Percentiles rank a stretch among this genome's conserved stretches.
These are phyloP conservation scores for Calonectria fujianensis DNA, from an alignment of 2,329 filamentous ascomycete genomes.

Conservation along the genomic window DNA sequence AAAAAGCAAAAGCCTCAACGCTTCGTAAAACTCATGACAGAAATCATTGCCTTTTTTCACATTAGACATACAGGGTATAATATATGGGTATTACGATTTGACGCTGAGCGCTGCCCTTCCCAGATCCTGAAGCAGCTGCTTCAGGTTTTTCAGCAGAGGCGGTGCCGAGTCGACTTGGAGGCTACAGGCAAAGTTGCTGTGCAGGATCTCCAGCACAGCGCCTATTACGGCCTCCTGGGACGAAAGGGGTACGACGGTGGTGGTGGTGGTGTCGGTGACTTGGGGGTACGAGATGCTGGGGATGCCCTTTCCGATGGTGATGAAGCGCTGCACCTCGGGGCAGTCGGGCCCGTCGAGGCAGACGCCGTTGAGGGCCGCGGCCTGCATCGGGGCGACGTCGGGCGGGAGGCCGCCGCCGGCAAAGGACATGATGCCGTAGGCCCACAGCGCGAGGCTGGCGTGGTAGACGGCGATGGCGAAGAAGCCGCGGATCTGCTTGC, in stretches of 20 bases:
- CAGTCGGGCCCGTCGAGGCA: slow-evolving; percentile 41
- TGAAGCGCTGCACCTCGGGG: slow-evolving; percentile 40
- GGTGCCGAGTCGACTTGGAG: slow-evolving; percentile 38
- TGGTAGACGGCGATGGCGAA: slow-evolving; percentile 43
- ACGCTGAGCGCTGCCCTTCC: slow-evolving; percentile 39
- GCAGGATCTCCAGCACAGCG: slow-evolving; percentile 36
- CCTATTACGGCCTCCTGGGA: slow-evolving; percentile 41
- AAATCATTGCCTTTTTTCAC: slow-evolving; percentile 13
- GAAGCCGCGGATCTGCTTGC: slow-evolving; percentile 37
- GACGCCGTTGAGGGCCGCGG: slow-evolving; percentile 11
- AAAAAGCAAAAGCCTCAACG: not conserved
- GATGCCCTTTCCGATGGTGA: slow-evolving; percentile 36
- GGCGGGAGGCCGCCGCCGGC: slow-evolving; percentile 7
- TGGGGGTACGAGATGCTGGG: slow-evolving; percentile 30
- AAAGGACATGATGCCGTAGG: slow-evolving; percentile 41
- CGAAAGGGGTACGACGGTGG: slow-evolving; percentile 27
- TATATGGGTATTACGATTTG: not conserved
- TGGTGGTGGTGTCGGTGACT: slow-evolving; percentile 16
- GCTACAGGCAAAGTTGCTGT: slow-evolving; percentile 39
- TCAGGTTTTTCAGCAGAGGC: slow-evolving; percentile 43
- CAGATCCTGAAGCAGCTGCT: slow-evolving; percentile 41
- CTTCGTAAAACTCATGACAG: slow-evolving; percentile 18
- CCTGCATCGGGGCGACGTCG: slow-evolving; percentile 5
- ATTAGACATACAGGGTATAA: slow-evolving; percentile 24
- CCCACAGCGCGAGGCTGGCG: slow-evolving; percentile 40